A percentile compares a stretch with the other conserved stretches of the same genome.
These are phyloP conservation scores for Penicillium macrosclerotiorum DNA, from an alignment of 495 filamentous ascomycete species.

Conservation along the genomic window DNA sequence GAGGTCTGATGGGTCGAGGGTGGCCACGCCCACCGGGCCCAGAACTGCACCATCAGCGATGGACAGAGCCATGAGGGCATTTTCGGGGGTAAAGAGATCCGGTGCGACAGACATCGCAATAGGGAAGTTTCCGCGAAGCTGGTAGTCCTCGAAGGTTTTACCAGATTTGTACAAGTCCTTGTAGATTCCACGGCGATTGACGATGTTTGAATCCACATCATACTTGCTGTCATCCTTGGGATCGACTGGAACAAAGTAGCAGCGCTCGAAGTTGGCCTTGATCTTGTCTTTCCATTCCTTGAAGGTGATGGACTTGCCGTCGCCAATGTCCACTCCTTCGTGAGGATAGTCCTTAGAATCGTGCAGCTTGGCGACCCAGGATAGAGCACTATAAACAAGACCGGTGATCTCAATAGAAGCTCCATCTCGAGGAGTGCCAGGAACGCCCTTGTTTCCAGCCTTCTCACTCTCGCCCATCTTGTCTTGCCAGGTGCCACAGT, in stretches of 20 bases:
- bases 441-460: slow-evolving; percentile 90
- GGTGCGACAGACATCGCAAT: slow-evolving; percentile 95
- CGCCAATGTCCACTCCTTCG: slow-evolving; percentile 62
- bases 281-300: slow-evolving; percentile 77
- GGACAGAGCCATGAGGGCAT: slow-evolving; percentile 75
- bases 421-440: slow-evolving; percentile 93
- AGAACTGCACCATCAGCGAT: slow-evolving; percentile 74
- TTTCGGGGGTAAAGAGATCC: slow-evolving; percentile 72
- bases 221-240: slow-evolving; percentile 67
- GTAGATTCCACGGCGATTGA: slow-evolving; percentile 93
- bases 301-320: slow-evolving; percentile 63
- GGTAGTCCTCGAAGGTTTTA: slow-evolving; percentile 97
- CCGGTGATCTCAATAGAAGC: slow-evolving; percentile 94
- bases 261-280: slow-evolving; percentile 82
- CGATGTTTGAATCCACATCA: slow-evolving; percentile 72
- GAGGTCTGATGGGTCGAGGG: slow-evolving; percentile 84
- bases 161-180: slow-evolving; percentile 92
- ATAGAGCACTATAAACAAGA: slow-evolving; percentile 81
- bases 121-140: slow-evolving; percentile 89
- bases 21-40: slow-evolving; percentile 93
- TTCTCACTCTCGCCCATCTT: slow-evolving; percentile 99
- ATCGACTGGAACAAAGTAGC: slow-evolving; percentile 78
- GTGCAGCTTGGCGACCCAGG: slow-evolving; percentile 70
- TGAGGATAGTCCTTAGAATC: slow-evolving; percentile 66
- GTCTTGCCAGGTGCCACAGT: slow-evolving; percentile 99